phyloP scores from a whole-genome alignment of 1,284 basidiomycete genomes.

The Fomitopsis schrenkii region DNA sequence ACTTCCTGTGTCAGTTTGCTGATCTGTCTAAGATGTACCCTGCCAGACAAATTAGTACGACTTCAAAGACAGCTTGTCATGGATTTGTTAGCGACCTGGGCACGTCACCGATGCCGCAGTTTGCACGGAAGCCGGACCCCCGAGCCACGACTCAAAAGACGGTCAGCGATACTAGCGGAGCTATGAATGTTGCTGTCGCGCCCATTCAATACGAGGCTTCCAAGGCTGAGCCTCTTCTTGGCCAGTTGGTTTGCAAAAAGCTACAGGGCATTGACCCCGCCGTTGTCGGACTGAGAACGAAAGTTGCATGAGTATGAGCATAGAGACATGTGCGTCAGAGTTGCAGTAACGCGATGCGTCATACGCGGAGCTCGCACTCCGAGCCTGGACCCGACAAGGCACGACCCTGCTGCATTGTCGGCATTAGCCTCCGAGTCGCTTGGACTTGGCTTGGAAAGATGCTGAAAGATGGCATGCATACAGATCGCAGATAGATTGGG shows the following conservation, averaged over 20 bases:
- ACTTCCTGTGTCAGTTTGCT: neutral
- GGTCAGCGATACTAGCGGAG: neutral
- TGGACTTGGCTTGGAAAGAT: too few species aligned
- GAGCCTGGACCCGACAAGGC: too few species aligned
- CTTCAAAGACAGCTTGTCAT: neutral
- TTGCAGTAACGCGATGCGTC: neutral
- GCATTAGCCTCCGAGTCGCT: too few species aligned
- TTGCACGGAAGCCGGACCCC: neutral
- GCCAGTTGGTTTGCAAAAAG: too few species aligned
- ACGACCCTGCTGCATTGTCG: too few species aligned
- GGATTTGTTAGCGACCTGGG: neutral
- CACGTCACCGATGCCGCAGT: neutral
- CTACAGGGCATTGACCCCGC: too few species aligned
- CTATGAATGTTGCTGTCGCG: neutral
- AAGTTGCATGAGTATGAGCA: neutral
- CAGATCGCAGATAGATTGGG: too few species aligned
- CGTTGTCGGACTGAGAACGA: neutral
- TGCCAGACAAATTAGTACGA: neutral
- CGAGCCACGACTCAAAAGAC: neutral
- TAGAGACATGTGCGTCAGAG: neutral
- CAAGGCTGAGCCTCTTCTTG: too few species aligned
- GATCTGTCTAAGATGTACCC: neutral
- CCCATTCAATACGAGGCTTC: neutral
- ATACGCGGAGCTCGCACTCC: neutral
- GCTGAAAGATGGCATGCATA: too few species aligned